A percentile compares a stretch with the other conserved stretches of the same genome.
Evolutionary conservation across 2,329 filamentous ascomycete genomes (phyloP).

Genomic region (Cladorrhinum sp.): DNA sequence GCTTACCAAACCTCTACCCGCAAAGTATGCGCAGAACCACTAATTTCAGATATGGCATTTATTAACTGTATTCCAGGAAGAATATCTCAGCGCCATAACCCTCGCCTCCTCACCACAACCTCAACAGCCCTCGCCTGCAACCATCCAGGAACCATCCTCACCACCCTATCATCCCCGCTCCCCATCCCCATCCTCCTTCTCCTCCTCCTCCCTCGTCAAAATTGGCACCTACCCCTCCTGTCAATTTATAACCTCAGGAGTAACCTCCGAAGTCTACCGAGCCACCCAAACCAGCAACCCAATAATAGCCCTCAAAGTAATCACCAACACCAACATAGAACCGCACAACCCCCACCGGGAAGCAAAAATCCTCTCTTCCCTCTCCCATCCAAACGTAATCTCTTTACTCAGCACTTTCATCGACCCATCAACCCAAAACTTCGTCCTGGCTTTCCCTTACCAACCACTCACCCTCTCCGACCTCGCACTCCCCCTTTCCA

Average conservation of each 20-base stretch:
- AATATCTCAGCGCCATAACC: constrained; percentile 50
- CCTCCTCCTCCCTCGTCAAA: constrained; percentile 35
- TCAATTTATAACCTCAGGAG: constrained; percentile 58
- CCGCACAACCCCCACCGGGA: constrained; percentile 84
- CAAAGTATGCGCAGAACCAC: constrained; percentile 42
- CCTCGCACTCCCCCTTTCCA: constrained; percentile 45
- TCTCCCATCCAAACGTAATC: constrained; percentile 50
- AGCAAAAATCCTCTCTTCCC: constrained; percentile 70
- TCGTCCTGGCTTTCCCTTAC: constrained; percentile 84
- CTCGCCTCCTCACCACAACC: constrained; percentile 11
- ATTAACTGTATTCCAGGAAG: constrained; percentile 44
- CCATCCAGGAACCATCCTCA: neutral
- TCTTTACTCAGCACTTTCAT: constrained; percentile 71
- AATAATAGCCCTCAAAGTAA: constrained; percentile 75
- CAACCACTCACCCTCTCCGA: constrained; percentile 69
- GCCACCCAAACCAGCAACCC: constrained; percentile 56
- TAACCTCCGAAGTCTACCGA: constrained; percentile 84
- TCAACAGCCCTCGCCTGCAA: neutral
- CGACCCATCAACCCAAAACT: constrained; percentile 60
- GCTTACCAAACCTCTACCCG: constrained; percentile 58
- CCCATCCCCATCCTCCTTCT: neutral
- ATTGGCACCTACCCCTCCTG: constrained; percentile 57
- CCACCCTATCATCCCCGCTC: no score
- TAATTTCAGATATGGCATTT: neutral
- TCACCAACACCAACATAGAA: constrained; percentile 69